A percentile compares a stretch with the other conserved stretches of the same genome.
These are phyloP conservation scores for Solanum chacoense DNA, from an alignment of 305 asterid species.

Conservation along the genomic window DNA sequence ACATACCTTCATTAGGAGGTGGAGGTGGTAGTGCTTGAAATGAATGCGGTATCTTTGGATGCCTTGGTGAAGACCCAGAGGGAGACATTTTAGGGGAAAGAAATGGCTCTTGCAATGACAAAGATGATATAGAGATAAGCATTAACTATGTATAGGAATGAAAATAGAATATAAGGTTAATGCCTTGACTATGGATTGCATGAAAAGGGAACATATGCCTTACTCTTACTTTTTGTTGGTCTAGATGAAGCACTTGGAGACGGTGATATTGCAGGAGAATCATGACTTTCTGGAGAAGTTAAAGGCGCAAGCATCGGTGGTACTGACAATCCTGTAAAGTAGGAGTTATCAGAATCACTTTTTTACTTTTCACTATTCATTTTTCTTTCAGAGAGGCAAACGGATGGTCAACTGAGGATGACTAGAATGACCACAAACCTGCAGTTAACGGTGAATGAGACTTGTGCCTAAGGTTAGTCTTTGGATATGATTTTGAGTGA, in stretches of 20 bases:
- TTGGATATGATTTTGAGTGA: conserved; percentile 20
- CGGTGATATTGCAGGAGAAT: conserved; percentile 35
- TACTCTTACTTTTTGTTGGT: conserved; percentile 32
- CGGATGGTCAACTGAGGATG: not conserved
- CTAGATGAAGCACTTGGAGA: conserved; percentile 30
- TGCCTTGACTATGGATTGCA: not conserved
- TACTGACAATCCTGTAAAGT: conserved; percentile 27
- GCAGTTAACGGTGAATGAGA: conserved; percentile 28
- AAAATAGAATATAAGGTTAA: not conserved
- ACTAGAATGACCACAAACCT: conserved; percentile 9
- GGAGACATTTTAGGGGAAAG: conserved; percentile 47
- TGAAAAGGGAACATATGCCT: conserved; percentile 4
- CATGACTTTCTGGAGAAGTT: conserved; percentile 18
- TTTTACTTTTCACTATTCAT: not conserved
- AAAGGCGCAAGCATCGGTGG: conserved; percentile 23
- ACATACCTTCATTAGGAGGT: conserved; percentile 73
- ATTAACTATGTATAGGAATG: conserved; percentile 5
- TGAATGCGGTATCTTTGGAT: conserved; percentile 51
- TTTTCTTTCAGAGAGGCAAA: not conserved
- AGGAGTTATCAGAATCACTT: conserved; percentile 2
- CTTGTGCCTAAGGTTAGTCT: conserved; percentile 15
- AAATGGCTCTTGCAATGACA: conserved; percentile 42
- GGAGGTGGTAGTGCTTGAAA: conserved; percentile 79
- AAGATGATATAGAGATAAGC: conserved; percentile 21
- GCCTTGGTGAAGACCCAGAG: conserved; percentile 25